Percentiles rank a stretch among this genome's conserved stretches.
These are phyloP conservation scores for Euphorbia pulcherrima DNA, from an alignment of 345 rosid genomes.

Conservation along the genomic window DNA sequence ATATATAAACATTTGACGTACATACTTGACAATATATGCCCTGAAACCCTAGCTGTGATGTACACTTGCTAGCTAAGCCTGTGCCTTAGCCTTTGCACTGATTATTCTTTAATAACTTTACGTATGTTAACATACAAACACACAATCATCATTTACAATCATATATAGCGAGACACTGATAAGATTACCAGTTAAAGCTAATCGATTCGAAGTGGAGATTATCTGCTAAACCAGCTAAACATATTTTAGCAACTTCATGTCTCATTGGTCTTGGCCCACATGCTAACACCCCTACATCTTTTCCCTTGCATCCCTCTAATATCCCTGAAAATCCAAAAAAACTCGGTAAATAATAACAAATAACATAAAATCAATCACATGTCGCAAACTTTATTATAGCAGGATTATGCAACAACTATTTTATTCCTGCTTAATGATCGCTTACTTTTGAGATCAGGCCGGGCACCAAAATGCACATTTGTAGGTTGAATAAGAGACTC, in stretches of 20 bases:
- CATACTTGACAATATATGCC: background rate
- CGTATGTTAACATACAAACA: too few relatives aligned
- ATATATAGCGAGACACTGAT: too few relatives aligned
- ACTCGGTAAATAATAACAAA: background rate
- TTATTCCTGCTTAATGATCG: background rate
- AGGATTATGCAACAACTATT: too few relatives aligned
- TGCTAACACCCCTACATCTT: slow-evolving; percentile 24
- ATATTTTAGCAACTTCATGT: slow-evolving; percentile 29
- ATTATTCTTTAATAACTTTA: too few relatives aligned
- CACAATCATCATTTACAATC: too few relatives aligned
- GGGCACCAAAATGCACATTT: slow-evolving; percentile 19
- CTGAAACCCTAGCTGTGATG: background rate
- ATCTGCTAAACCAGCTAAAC: slow-evolving; percentile 17
- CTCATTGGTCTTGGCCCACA: slow-evolving; percentile 31
- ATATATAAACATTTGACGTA: too few relatives aligned
- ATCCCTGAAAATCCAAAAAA: slow-evolving; percentile 13
- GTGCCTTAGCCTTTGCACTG: too few relatives aligned
- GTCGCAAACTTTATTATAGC: too few relatives aligned
- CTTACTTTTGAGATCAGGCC: slow-evolving; percentile 31
- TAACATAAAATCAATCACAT: too few relatives aligned
- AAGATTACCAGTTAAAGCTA: slow-evolving; percentile 29
- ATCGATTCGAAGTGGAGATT: slow-evolving; percentile 29
- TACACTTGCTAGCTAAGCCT: too few relatives aligned
- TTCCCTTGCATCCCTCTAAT: slow-evolving; percentile 16
- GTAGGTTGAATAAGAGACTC: slow-evolving; percentile 17